Evolutionary conservation across 306 rosid genomes (phyloP).

Genomic region (Trichosanthes truncata): DNA sequence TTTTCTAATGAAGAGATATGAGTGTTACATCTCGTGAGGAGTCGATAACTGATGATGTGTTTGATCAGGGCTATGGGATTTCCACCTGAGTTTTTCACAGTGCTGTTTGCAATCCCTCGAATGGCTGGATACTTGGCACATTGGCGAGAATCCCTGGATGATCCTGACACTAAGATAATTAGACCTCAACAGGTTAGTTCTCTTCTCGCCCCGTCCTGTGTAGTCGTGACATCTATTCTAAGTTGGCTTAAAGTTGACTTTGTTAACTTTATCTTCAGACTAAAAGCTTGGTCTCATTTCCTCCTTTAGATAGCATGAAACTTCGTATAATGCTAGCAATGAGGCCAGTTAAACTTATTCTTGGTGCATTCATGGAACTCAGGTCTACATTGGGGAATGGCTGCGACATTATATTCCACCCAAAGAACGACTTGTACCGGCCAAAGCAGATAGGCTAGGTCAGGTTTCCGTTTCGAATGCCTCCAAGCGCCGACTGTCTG

Average conservation of each 20-base stretch:
- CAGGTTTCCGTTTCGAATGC: constrained; percentile 75
- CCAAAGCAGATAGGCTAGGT: constrained; percentile 50
- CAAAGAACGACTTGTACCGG: constrained; percentile 31
- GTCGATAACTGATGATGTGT: not conserved
- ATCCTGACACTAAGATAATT: constrained; percentile 87
- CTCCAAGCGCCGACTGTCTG: constrained; percentile 63
- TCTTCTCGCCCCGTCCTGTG: not conserved
- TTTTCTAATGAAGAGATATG: not conserved
- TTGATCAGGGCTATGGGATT: constrained; percentile 86
- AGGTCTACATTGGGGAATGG: constrained; percentile 85
- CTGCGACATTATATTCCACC: constrained; percentile 54
- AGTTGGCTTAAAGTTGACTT: not conserved
- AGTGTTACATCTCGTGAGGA: not conserved
- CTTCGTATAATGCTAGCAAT: not conserved
- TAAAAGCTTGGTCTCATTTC: not conserved
- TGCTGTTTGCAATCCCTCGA: constrained; percentile 82
- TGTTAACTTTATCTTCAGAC: not conserved
- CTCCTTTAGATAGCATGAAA: not conserved
- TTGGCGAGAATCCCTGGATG: constrained; percentile 93
- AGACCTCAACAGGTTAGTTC: constrained; percentile 78
- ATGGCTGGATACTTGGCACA: constrained; percentile 96
- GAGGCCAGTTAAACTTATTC: not conserved
- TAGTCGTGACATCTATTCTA: not conserved
- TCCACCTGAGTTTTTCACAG: constrained; percentile 75
- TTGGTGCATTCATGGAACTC: constrained; percentile 14